Evolutionary conservation across 352 stramenopile species (phyloP).

Genomic region (Pythium aristosporum): DNA sequence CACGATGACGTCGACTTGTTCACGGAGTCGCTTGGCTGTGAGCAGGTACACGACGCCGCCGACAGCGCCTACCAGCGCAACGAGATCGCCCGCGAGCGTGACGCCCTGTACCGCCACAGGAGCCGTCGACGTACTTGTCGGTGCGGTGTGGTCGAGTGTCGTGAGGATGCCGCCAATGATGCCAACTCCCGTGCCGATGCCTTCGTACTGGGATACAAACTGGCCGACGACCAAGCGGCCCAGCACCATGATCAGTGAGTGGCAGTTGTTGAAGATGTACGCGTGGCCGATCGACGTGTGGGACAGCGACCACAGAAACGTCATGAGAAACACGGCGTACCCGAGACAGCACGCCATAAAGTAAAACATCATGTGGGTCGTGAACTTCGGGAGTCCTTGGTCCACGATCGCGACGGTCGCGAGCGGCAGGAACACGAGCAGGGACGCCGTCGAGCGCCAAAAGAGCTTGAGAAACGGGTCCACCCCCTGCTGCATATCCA

Average conservation of each 20-base stretch:
- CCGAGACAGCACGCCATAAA: constrained; percentile 66
- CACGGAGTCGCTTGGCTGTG: constrained; percentile 65
- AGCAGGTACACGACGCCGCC: constrained; percentile 77
- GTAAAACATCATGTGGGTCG: constrained; percentile 58
- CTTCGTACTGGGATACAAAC: constrained; percentile 74
- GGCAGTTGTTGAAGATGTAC: constrained; percentile 89
- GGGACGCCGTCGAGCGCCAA: constrained; percentile 73
- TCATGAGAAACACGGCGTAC: constrained; percentile 80
- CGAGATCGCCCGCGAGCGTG: constrained; percentile 65
- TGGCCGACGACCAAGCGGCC: constrained; percentile 54
- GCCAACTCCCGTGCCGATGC: constrained; percentile 71
- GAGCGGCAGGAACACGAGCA: constrained; percentile 71
- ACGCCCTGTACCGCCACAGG: constrained; percentile 34
- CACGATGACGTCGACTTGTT: constrained; percentile 64
- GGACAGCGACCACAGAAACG: constrained; percentile 73
- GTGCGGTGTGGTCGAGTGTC: constrained; percentile 55
- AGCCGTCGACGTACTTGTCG: constrained; percentile 7
- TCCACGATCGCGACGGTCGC: constrained; percentile 49
- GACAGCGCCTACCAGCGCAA: constrained; percentile 68
- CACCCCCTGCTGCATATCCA: constrained; percentile 69
- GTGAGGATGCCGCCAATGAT: constrained; percentile 75
- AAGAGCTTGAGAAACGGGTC: constrained; percentile 85
- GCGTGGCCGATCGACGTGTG: constrained; percentile 81
- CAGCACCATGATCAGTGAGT: constrained; percentile 80
- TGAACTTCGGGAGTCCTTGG: constrained; percentile 56